Evolutionary conservation across 2,329 filamentous ascomycete genomes (phyloP).

Genomic region (Furcasterigmium sp.): DNA sequence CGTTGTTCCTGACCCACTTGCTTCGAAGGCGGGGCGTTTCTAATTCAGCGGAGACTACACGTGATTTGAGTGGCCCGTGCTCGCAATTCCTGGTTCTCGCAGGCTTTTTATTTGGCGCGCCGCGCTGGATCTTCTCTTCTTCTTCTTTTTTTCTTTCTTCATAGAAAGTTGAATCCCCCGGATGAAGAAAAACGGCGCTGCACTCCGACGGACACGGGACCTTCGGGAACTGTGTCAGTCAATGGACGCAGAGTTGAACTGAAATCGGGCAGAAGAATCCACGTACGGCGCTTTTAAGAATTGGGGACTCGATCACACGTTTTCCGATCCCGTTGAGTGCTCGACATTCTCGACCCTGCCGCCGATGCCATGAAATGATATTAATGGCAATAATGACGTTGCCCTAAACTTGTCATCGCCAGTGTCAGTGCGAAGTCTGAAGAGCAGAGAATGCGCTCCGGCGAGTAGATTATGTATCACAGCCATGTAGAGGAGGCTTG

Average conservation of each 20-base stretch:
- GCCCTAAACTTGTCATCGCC: too few species aligned
- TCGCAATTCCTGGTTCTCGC: background rate
- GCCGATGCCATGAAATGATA: too few species aligned
- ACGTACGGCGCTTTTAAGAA: conserved; percentile 58
- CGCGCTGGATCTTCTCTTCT: conserved; percentile 13
- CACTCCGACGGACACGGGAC: conserved; percentile 25
- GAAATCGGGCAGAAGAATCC: conserved; percentile 49
- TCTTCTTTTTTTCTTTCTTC: conserved; percentile 29
- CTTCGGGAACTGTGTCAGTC: conserved; percentile 9
- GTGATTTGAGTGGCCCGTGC: background rate
- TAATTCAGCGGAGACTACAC: background rate
- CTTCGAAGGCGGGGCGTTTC: background rate
- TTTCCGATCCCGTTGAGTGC: conserved; percentile 60
- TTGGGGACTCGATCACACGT: conserved; percentile 51
- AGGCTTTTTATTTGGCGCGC: conserved; percentile 5
- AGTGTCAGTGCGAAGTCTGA: too few species aligned
- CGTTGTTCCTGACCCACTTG: background rate
- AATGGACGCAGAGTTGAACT: conserved; percentile 51
- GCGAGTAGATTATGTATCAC: too few species aligned
- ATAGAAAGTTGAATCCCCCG: conserved; percentile 52
- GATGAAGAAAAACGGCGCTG: conserved; percentile 50
- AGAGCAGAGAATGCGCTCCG: too few species aligned
- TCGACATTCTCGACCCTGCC: conserved; percentile 38
- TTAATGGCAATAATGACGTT: too few species aligned
- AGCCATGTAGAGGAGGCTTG: too few species aligned